Conservation (phyloP, 129 eudicot species). For the Dittrichia graveolens region DNA sequence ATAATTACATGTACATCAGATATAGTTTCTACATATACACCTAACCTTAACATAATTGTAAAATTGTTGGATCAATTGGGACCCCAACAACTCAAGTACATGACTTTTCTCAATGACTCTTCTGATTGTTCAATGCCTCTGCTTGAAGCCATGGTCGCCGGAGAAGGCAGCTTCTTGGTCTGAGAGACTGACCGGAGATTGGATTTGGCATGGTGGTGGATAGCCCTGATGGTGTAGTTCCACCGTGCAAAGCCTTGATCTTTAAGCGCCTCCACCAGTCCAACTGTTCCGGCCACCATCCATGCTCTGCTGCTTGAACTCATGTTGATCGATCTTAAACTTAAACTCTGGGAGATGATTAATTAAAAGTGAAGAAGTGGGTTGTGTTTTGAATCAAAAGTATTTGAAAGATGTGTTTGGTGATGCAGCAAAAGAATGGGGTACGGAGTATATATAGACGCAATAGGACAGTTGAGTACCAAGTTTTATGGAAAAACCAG, state of each 20-base stretch:
- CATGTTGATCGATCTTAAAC: not conserved
- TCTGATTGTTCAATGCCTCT: conserved; percentile 21
- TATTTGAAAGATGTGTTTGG: too few relatives aligned
- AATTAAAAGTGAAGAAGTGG: too few relatives aligned
- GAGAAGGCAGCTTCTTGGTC: conserved; percentile 24
- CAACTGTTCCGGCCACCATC: conserved; percentile 48
- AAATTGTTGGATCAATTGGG: too few relatives aligned
- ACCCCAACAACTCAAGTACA: not conserved
- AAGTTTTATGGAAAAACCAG: not conserved
- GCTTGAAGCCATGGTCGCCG: conserved; percentile 24
- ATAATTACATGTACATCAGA: not conserved
- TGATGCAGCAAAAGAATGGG: too few relatives aligned
- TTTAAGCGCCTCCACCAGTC: conserved; percentile 52
- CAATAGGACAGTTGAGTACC: not conserved
- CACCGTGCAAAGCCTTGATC: conserved; percentile 65
- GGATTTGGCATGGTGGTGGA: conserved; percentile 49
- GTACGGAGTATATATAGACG: too few relatives aligned
- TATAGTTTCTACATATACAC: not conserved
- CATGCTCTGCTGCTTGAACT: conserved; percentile 40
- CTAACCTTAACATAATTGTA: not conserved
- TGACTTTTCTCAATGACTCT: conserved; percentile 21
- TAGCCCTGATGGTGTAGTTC: conserved; percentile 50
- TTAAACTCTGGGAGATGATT: not conserved
- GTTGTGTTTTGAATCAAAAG: not conserved
- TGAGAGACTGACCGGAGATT: conserved; percentile 44